phyloP scores from a whole-genome alignment of 106 monocot genomes.

The Alisma plantagoaquatica region DNA sequence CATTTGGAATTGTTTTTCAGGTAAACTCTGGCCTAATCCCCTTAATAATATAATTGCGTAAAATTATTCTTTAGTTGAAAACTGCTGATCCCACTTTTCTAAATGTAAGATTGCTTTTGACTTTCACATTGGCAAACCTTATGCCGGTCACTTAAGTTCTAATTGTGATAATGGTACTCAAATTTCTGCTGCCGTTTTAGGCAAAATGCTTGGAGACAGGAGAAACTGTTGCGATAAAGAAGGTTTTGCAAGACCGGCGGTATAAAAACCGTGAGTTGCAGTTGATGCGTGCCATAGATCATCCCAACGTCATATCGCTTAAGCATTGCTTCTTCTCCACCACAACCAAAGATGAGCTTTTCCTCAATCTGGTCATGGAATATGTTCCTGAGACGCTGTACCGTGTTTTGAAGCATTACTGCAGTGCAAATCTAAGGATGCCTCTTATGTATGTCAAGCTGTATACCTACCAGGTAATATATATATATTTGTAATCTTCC shows the following conservation, averaged over 20 bases:
- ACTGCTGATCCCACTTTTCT: too few relatives aligned
- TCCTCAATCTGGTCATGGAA: slow-evolving; percentile 84
- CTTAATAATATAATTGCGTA: too few relatives aligned
- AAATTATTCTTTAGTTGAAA: too few relatives aligned
- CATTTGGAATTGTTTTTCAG: slow-evolving; percentile 95
- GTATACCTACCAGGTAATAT: slow-evolving; percentile 60
- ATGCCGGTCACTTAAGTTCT: too few relatives aligned
- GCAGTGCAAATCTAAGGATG: slow-evolving; percentile 67
- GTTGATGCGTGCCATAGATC: slow-evolving; percentile 72
- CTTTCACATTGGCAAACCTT: too few relatives aligned
- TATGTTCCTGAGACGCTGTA: slow-evolving; percentile 75
- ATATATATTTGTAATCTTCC: too few relatives aligned
- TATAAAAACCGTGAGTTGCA: slow-evolving; percentile 87
- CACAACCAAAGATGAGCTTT: slow-evolving; percentile 68
- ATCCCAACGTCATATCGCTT: slow-evolving; percentile 60
- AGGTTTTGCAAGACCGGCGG: slow-evolving; percentile 64
- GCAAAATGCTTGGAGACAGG: slow-evolving; percentile 93
- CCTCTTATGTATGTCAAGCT: slow-evolving; percentile 81
- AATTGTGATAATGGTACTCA: too few relatives aligned
- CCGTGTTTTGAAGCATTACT: slow-evolving; percentile 64
- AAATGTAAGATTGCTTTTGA: too few relatives aligned
- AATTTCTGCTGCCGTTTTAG: slow-evolving; percentile 19
- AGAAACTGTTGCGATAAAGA: slow-evolving; percentile 77
- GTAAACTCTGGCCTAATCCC: too few relatives aligned
- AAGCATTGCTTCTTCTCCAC: slow-evolving; percentile 92